A percentile compares a stretch with the other conserved stretches of the same genome.
These are phyloP conservation scores for Nicotiana undulata DNA, from an alignment of 257 asterid genomes.

Conservation along the genomic window DNA sequence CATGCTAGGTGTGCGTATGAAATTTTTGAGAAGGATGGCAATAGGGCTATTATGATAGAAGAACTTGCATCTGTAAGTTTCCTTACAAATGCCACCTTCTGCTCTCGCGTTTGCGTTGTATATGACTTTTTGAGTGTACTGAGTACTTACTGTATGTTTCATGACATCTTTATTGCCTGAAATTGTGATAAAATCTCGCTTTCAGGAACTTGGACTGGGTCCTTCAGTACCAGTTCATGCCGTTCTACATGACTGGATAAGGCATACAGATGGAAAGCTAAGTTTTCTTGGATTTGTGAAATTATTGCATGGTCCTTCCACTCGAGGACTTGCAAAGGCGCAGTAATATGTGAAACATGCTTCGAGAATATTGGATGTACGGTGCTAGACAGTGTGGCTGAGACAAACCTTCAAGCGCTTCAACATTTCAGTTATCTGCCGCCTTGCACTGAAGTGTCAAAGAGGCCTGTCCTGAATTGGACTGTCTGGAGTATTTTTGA, in stretches of 20 bases:
- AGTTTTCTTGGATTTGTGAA: conserved; percentile 46
- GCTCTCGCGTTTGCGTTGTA: background rate
- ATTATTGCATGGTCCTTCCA: conserved; percentile 43
- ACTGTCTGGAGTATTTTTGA: background rate
- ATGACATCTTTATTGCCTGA: background rate
- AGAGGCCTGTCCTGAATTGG: background rate
- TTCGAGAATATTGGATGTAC: background rate
- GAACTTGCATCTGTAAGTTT: conserved; percentile 70
- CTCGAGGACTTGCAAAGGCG: conserved; percentile 32
- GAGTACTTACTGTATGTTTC: background rate
- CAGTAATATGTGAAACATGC: conserved; percentile 14
- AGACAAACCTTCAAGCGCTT: background rate
- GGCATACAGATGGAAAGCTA: conserved; percentile 61
- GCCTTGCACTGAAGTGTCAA: background rate
- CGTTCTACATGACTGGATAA: conserved; percentile 58
- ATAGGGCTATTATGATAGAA: conserved; percentile 56
- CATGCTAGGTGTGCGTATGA: conserved; percentile 56
- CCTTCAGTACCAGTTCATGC: conserved; percentile 57
- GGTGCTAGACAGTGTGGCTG: background rate
- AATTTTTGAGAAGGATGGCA: conserved; percentile 58
- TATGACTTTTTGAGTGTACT: background rate
- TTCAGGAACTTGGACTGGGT: conserved; percentile 65
- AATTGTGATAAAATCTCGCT: background rate
- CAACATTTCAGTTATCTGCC: background rate
- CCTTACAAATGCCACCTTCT: background rate